Conservation (phyloP, 306 rosid genomes). For the Prosopis cineraria region DNA sequence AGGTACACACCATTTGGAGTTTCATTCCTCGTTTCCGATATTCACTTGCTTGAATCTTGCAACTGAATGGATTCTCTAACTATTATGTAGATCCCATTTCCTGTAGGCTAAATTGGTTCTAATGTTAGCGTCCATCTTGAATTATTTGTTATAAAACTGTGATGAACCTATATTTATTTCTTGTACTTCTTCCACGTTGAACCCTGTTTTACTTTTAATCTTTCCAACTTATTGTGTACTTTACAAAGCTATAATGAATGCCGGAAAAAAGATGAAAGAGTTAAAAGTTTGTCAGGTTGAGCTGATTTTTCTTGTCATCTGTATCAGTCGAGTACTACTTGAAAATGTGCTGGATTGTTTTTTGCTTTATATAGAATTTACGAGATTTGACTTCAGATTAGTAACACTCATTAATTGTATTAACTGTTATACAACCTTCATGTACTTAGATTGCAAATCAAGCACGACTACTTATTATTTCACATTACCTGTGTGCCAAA, state of each 20-base stretch:
- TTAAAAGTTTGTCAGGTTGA: slow-evolving; percentile 34
- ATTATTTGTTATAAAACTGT: neutral
- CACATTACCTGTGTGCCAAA: neutral
- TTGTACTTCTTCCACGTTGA: too few species aligned
- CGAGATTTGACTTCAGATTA: slow-evolving; percentile 17
- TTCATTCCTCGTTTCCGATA: neutral
- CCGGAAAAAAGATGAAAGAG: slow-evolving; percentile 25
- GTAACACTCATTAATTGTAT: slow-evolving; percentile 18
- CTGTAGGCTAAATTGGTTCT: slow-evolving; percentile 9
- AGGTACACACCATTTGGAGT: slow-evolving; percentile 49
- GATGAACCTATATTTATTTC: neutral
- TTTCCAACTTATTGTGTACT: too few species aligned
- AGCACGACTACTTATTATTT: neutral
- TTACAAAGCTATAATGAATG: neutral
- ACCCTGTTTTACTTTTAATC: too few species aligned
- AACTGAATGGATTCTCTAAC: neutral
- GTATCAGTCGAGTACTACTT: slow-evolving; percentile 24
- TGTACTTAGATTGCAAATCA: slow-evolving; percentile 6
- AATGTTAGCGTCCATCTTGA: slow-evolving; percentile 15
- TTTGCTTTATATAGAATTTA: slow-evolving; percentile 21
- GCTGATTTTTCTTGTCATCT: slow-evolving; percentile 19
- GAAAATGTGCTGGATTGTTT: slow-evolving; percentile 20
- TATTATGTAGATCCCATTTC: slow-evolving; percentile 23
- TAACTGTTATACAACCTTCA: slow-evolving; percentile 20
- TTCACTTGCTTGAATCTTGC: neutral